phyloP scores from a whole-genome alignment of 2,329 filamentous ascomycete genomes.

The Emmonsiellopsis sp. region DNA sequence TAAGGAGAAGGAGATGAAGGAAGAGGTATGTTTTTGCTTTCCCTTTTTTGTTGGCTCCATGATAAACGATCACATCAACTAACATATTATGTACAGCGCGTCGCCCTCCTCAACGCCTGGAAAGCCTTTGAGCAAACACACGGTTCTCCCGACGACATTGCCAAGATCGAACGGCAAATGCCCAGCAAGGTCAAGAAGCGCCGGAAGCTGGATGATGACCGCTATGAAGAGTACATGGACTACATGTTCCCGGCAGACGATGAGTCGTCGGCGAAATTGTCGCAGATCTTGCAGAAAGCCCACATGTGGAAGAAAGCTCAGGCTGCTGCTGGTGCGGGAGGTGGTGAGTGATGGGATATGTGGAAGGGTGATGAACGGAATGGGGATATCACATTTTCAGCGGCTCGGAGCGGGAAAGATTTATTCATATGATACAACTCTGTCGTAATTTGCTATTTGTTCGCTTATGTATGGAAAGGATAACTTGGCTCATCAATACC shows the following conservation, averaged over 20 bases:
- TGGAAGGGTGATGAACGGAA: no score
- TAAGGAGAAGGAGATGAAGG: constrained; percentile 83
- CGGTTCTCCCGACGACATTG: constrained; percentile 64
- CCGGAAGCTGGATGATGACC: constrained; percentile 82
- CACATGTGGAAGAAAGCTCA: constrained; percentile 74
- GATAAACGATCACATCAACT: constrained; percentile 16
- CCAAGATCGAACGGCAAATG: constrained; percentile 86
- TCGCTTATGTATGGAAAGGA: no score
- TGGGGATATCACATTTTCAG: no score
- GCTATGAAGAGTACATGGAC: constrained; percentile 93
- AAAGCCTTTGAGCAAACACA: constrained; percentile 83
- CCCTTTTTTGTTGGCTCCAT: neutral
- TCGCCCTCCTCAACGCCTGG: constrained; percentile 85
- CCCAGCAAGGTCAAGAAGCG: constrained; percentile 86
- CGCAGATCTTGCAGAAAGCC: constrained; percentile 75
- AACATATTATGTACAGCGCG: constrained; percentile 46
- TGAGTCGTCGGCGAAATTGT: constrained; percentile 71
- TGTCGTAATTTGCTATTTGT: no score
- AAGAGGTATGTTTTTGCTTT: constrained; percentile 51
- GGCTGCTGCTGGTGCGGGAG: constrained; percentile 6
- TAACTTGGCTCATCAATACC: no score
- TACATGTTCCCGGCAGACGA: constrained; percentile 97
- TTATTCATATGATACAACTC: no score
- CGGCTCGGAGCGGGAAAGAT: no score
- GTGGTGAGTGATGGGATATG: neutral